Evolutionary conservation across 2,329 filamentous ascomycete genomes (phyloP).

Genomic region (Arthrobotrys entomopaga): DNA sequence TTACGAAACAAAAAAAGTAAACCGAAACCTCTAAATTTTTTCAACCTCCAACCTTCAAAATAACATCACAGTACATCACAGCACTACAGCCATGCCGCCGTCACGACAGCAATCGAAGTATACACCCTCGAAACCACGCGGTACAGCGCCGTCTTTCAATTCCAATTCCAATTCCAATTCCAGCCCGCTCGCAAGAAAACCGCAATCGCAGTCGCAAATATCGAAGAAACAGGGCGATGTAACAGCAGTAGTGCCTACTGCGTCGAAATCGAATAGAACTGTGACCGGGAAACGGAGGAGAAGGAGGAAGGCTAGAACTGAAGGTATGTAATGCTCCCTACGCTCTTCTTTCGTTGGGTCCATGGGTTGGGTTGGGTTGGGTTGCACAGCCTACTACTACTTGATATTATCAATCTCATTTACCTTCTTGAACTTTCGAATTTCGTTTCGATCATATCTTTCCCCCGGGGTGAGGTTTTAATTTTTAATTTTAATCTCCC

Average conservation of each 20-base stretch:
- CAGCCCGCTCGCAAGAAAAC: constrained; percentile 25
- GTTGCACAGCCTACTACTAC: too few species aligned
- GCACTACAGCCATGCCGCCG: constrained; percentile 27
- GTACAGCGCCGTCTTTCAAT: neutral
- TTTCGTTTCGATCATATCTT: constrained; percentile 1
- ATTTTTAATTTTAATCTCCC: too few species aligned
- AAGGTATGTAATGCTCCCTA: constrained; percentile 51
- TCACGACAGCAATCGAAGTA: constrained; percentile 31
- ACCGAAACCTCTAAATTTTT: constrained; percentile 1
- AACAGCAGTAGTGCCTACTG: constrained; percentile 5
- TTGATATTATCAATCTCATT: neutral
- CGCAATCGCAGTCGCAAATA: neutral
- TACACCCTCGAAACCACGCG: constrained; percentile 19
- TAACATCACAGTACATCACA: neutral
- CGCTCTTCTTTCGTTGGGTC: neutral
- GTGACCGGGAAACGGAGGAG: constrained; percentile 56
- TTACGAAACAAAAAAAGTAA: constrained; percentile 3
- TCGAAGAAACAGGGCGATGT: constrained; percentile 3
- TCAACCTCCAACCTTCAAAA: constrained; percentile 2
- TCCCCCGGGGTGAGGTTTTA: neutral
- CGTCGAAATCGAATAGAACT: constrained; percentile 33
- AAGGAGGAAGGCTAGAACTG: constrained; percentile 57
- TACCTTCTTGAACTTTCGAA: constrained; percentile 7
- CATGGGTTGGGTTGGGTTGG: too few species aligned
- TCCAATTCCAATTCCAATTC: constrained; percentile 29